Base-by-base conservation (phyloP, 2,329 filamentous ascomycete genomes). In the Endoconidiophora laricicola region DNA sequence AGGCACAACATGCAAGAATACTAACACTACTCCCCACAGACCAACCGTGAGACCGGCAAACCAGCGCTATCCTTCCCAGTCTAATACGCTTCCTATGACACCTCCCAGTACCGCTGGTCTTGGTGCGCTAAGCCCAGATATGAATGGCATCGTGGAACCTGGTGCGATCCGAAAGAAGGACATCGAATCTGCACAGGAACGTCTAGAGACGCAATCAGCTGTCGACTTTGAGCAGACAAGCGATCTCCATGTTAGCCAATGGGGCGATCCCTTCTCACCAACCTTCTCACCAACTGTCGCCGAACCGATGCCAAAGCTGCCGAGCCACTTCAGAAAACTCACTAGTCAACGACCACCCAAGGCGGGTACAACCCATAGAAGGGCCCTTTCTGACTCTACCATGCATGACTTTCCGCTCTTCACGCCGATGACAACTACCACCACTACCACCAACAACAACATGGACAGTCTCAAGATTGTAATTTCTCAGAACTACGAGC, bases 341-440 rank as follows among this genome's bases (percentile, higher is more conserved):
- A 50, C 14, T 14, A 33, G 38, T 18, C 48, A 38, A 22, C 33
- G 41, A 37, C 3, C 54, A 53, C n/a, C 44, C 41, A 37, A 79
- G 73, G 55, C 72, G 74, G 29, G 29, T 12, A 7, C 29, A 33
- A 33, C 7, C 29, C 29, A 33, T 12, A 33, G 29, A 50, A 78
- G 83, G 56, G 78, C 83, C 18, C 69, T 81, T 57, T 93, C 86
- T 0, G 83, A 87, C 60, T 87, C 84, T 33, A 88, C 83, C 4
- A 67, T 83, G 49, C 81, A 80, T 44, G 84, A 87, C 56, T 36
- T 38, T 6, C 29, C 42, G 1, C 6, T 52, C 44, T 48, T 29
- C 22, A 29, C 39, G 23, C 44, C 38, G n/a, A n/a, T 73, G 44
- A 69, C 63, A 50, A 10, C 44, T 20, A 49, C 44, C 6, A 61